These are phyloP conservation scores for Rhizoclosmatium globosum DNA, from an alignment of 192 early-diverging fungal genomes.

Conservation along the genomic window DNA sequence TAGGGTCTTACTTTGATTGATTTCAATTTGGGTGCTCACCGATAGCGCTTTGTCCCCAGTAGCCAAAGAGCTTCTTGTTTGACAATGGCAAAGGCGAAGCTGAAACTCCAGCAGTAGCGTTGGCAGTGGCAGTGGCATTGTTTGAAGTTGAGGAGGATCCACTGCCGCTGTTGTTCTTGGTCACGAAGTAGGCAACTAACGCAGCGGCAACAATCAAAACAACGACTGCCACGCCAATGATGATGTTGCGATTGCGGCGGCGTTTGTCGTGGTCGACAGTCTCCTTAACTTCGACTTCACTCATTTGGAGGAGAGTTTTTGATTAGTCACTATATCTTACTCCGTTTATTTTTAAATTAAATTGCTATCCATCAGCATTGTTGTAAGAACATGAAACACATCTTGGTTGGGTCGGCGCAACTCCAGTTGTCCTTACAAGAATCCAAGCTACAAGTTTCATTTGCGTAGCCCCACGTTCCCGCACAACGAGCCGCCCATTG, in stretches of 20 bases:
- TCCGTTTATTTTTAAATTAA: neutral
- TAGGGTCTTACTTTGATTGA: neutral
- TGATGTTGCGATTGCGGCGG: neutral
- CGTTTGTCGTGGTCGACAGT: neutral
- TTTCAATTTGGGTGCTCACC: neutral
- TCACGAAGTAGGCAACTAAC: conserved; percentile 21
- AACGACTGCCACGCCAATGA: conserved; percentile 1
- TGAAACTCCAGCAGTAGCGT: neutral
- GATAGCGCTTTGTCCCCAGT: conserved; percentile 19
- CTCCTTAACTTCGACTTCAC: neutral
- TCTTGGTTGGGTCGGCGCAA: neutral
- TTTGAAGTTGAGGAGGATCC: neutral
- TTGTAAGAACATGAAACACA: neutral
- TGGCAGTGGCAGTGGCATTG: neutral
- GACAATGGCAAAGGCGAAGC: neutral
- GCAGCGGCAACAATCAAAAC: conserved; percentile 10
- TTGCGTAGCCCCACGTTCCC: conserved; percentile 28
- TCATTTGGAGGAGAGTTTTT: neutral
- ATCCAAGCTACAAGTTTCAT: neutral
- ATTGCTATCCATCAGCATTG: neutral
- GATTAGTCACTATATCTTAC: neutral
- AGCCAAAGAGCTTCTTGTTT: conserved; percentile 10
- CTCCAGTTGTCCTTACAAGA: neutral
- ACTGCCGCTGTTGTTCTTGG: conserved; percentile 7
- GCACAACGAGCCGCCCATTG: conserved; percentile 11